Evolutionary conservation across 2,329 filamentous ascomycete genomes (phyloP), one percentile per base, ranked within the genome.

Genomic region (Colletotrichum nymphaeae): DNA sequence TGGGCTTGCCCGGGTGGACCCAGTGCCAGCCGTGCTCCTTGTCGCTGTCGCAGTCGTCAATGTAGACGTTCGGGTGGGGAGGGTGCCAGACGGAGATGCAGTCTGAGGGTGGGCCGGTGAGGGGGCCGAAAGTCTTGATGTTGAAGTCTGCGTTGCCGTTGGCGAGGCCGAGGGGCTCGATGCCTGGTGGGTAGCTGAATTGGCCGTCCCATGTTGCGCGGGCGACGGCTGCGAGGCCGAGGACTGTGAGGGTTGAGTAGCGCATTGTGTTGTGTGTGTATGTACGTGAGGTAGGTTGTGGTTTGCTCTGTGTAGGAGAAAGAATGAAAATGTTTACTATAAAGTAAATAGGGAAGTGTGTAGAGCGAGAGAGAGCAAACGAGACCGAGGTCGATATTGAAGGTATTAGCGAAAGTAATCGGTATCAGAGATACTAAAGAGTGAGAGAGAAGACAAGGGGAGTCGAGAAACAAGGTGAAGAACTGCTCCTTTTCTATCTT

Each of bases 31-130:
- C 77, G 42, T 79, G 55, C 22, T 77, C 75, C 37, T 73, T 75
- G 58, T 79, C 74, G 71, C 78, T 74, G 70, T 83, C 80, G 72
- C 83, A 84, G 71, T 76, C 78, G 66, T 84, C 82, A 32, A 84
- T 84, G 76, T 76, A 74, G 68, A 83, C 76, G 46, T 77, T 77
- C 32, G 77, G 74, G 78, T 84, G 83, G 14, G 81, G 71, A 62
- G 83, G 82, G 77, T 84, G 83, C 80, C 80, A 84, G 75, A 80
- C 70, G 75, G 80, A 75, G 75, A 68, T 76, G 76, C 76, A 78
- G 74, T 74, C 80, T 1, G 73, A 32, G 14, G 78, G 73, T 11
- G 82, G 81, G 2, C 60, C 70, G n/a, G 35, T 14, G 2, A 42
- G 37, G 58, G 80, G 80, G 75, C 77, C 77, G 59, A 75, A 57